Conservation (phyloP, 148 eudicot genomes). For the Silene latifolia region DNA sequence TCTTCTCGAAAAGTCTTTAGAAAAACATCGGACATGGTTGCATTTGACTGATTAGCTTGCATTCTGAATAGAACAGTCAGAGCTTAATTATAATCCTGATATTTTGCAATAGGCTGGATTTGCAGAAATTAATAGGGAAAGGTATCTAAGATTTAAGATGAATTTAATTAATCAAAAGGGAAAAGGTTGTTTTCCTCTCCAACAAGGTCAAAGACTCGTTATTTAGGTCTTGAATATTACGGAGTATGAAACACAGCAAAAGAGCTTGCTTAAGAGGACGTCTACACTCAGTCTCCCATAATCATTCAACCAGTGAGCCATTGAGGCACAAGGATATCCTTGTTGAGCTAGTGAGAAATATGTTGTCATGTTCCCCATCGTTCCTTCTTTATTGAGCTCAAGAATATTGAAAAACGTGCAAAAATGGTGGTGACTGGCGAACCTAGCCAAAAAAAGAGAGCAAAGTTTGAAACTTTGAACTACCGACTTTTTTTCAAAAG, state of each 20-base stretch:
- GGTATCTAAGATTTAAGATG: too few relatives aligned
- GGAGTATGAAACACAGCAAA: background rate
- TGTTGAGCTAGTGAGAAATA: background rate
- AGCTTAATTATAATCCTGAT: background rate
- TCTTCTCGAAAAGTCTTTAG: conserved; percentile 56
- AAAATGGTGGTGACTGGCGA: background rate
- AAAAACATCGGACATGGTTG: conserved; percentile 79
- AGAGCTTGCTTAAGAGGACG: background rate
- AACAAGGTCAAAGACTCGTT: background rate
- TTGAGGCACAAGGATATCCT: background rate
- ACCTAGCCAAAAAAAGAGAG: too few relatives aligned
- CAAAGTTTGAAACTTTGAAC: background rate
- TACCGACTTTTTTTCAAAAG: background rate
- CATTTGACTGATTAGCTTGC: conserved; percentile 63
- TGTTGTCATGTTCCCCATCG: background rate
- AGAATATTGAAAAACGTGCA: background rate
- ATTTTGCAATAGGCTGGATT: background rate
- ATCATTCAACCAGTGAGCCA: too few relatives aligned
- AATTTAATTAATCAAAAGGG: background rate
- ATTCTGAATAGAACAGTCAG: conserved; percentile 47
- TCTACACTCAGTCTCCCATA: too few relatives aligned
- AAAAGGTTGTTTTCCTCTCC: too few relatives aligned
- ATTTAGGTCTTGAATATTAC: background rate
- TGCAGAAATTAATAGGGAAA: background rate
- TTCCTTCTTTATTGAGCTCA: background rate